phyloP scores from a whole-genome alignment of 2,329 filamentous ascomycete species.

The Sclerotinia spermophila region DNA sequence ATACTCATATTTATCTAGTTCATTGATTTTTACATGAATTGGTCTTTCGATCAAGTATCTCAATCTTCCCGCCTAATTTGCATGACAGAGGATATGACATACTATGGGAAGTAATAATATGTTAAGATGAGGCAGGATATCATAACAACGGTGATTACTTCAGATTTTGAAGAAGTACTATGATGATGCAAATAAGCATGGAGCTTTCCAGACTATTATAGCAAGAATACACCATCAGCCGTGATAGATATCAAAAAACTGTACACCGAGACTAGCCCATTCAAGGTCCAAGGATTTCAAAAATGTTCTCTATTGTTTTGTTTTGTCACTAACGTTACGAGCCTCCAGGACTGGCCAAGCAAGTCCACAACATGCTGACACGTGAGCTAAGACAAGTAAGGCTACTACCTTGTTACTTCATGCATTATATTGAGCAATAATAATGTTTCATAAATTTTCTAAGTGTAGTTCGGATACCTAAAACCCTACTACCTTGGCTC shows the following conservation, averaged over 20 bases:
- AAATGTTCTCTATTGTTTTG: background rate
- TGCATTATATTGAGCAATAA: constrained; percentile 5
- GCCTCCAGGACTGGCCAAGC: background rate
- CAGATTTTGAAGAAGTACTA: background rate
- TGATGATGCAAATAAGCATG: background rate
- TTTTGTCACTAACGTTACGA: background rate
- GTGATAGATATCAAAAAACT: background rate
- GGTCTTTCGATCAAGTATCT: no score
- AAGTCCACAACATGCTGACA: background rate
- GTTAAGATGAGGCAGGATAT: background rate
- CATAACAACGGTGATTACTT: background rate
- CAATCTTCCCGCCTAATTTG: no score
- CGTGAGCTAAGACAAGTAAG: background rate
- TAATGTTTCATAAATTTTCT: constrained; percentile 11
- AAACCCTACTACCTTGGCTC: constrained; percentile 55
- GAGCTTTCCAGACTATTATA: background rate
- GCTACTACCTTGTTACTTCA: background rate
- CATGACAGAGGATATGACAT: no score
- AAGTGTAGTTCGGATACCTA: background rate
- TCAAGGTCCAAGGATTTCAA: background rate
- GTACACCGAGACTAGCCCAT: background rate
- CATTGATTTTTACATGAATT: no score
- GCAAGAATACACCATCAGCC: background rate
- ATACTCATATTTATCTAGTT: no score
- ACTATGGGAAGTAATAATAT: no score